Base-by-base conservation (phyloP, 306 rosid genomes). In the Amphicarpaea edgeworthii region DNA sequence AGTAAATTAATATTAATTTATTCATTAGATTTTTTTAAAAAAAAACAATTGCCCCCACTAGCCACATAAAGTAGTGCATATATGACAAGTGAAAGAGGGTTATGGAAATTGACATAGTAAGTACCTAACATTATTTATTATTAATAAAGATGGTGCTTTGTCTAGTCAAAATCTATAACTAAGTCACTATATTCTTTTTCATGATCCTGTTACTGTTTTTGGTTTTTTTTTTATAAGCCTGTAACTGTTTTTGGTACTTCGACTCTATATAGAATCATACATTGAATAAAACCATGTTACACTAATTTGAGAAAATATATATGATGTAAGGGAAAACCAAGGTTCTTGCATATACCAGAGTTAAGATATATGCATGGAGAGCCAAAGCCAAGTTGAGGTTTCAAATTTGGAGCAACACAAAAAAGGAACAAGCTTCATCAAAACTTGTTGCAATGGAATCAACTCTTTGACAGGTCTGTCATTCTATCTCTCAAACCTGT, bases 391-490 rank as follows among this genome's bases (percentile, higher is more conserved):
- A 8, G 77, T 68, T n/a, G 51, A 73, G 12, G 34, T 42, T 16
- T 68, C 87, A 51, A 72, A 47, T 10, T 38, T 87, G 0, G 73
- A 47, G 14, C 77, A 75, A 59, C 73, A 26, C n/a, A 40, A 23
- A 38, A 62, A 71, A 67, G 97, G 93, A 80, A 87, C 97, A 6
- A 59, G 85, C 63, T 79, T 88, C 34, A 63, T 69, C 59, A 84
- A 82, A 80, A 88, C 97, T 42, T 90, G 93, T 67, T 83, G 88
- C 87, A 92, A 90, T 76, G 93, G 93, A 20, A 66, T 90, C 76
- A 93, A 93, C 40, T 70, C 87, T 38, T 75, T 93, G 26, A 79
- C 96, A 80, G 98, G 96, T 70, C 24, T 34, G 26, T 79, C 45
- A 40, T 17, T 54, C 11, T 54, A 15, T 47, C 57, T 49, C 55